Percentiles rank a stretch among this genome's conserved stretches.
Conservation (phyloP, 202 grass and related monocot genomes). For the Eragrostis tef region DNA sequence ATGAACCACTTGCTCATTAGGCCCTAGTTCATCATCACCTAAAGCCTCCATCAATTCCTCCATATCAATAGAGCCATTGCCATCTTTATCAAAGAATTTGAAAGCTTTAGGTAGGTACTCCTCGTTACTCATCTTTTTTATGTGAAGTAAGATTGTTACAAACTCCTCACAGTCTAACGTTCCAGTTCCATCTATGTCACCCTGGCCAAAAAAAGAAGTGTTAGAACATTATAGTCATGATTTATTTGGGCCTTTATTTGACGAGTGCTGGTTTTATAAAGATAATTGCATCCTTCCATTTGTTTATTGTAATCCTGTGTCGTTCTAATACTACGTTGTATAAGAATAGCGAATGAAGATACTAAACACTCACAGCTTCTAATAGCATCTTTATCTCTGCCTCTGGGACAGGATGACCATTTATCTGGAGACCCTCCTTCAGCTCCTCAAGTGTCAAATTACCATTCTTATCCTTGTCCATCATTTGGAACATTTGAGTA, state of each 20-base stretch:
- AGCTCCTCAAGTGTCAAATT: conserved; percentile 80
- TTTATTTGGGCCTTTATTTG: neutral
- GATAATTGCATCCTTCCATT: neutral
- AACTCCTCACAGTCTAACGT: conserved; percentile 86
- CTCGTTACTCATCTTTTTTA: conserved; percentile 79
- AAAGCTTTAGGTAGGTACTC: conserved; percentile 83
- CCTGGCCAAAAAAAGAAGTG: conserved; percentile 48
- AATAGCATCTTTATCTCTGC: conserved; percentile 81
- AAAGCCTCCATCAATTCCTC: conserved; percentile 85
- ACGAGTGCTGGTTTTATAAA: neutral
- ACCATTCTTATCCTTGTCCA: conserved; percentile 78
- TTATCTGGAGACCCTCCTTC: conserved; percentile 71
- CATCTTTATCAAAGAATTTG: conserved; percentile 87
- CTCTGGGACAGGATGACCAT: conserved; percentile 68
- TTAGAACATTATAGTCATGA: conserved; percentile 4
- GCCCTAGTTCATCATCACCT: conserved; percentile 66
- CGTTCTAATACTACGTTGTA: conserved; percentile 26
- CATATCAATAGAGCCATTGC: conserved; percentile 79
- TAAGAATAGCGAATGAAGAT: neutral
- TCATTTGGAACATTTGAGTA: conserved; percentile 84
- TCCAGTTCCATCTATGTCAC: conserved; percentile 77
- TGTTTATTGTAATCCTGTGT: conserved; percentile 1
- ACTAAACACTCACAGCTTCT: conserved; percentile 79
- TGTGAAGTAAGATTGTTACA: conserved; percentile 84
- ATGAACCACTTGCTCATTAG: conserved; percentile 64